These are phyloP conservation scores for Clarireedia homoeocarpa DNA, from an alignment of 2,329 filamentous ascomycete genomes.

Conservation along the genomic window DNA sequence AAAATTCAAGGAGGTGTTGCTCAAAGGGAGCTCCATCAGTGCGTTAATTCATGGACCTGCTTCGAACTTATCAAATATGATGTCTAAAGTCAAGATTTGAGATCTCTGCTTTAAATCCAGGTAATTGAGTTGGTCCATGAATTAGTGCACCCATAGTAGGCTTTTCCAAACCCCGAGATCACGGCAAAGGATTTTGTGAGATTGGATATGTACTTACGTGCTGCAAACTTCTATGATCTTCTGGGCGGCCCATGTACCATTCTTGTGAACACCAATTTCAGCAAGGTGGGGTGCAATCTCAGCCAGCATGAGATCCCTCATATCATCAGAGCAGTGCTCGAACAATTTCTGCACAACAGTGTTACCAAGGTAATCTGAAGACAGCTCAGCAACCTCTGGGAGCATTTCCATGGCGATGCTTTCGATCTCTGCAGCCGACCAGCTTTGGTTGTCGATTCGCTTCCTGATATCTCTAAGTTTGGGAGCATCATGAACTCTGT, in stretches of 20 bases:
- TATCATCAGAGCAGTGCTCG: slow-evolving; percentile 84
- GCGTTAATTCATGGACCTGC: no score
- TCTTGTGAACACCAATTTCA: slow-evolving; percentile 97
- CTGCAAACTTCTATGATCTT: slow-evolving; percentile 98
- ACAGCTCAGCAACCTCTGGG: slow-evolving; percentile 87
- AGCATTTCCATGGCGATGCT: slow-evolving; percentile 90
- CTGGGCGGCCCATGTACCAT: slow-evolving; percentile 97
- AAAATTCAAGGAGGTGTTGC: no score
- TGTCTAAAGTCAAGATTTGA: no score
- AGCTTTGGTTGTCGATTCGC: slow-evolving; percentile 90
- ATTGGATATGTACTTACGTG: neutral
- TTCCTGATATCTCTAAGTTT: slow-evolving; percentile 94
- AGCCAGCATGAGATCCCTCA: slow-evolving; percentile 84
- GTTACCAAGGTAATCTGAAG: slow-evolving; percentile 95
- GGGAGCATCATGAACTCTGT: slow-evolving; percentile 84
- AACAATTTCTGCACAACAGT: slow-evolving; percentile 99
- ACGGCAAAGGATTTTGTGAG: no score
- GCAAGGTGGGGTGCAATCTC: slow-evolving; percentile 88
- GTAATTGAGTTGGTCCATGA: no score
- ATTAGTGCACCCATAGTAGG: neutral
- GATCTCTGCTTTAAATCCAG: no score
- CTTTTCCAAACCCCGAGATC: neutral
- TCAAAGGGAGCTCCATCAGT: no score
- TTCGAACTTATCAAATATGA: no score
- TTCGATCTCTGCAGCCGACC: slow-evolving; percentile 82